Conservation (phyloP, 2,329 filamentous ascomycete genomes). For the Botryotinia narcissicola region DNA sequence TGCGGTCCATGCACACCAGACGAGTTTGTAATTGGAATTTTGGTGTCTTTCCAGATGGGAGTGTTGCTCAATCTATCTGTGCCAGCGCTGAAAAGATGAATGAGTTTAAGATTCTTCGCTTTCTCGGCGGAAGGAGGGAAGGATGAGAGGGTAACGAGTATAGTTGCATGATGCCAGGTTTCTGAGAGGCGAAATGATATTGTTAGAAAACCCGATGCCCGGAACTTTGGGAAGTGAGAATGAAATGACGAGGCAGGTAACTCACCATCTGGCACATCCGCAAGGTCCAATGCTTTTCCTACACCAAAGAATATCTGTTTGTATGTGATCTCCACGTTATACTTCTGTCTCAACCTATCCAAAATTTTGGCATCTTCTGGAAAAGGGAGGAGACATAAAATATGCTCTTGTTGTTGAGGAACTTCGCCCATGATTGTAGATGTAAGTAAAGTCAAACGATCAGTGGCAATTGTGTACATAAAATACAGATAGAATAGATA, state of each 20-base stretch:
- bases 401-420: conserved; percentile 39
- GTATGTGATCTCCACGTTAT: conserved; percentile 47
- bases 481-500: background rate
- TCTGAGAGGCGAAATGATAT: conserved; percentile 24
- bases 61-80: conserved; percentile 35
- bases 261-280: conserved; percentile 28
- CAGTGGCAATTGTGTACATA: background rate
- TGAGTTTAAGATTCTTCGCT: conserved; percentile 39
- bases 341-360: conserved; percentile 42
- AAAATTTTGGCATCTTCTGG: conserved; percentile 43
- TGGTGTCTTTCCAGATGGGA: conserved; percentile 38
- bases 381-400: conserved; percentile 46
- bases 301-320: conserved; percentile 35
- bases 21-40: conserved; percentile 40
- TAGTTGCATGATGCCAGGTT: conserved; percentile 35
- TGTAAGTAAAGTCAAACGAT: background rate
- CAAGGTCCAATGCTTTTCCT: conserved; percentile 20
- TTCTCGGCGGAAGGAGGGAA: conserved; percentile 33
- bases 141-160: conserved; percentile 37
- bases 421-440: conserved; percentile 46
- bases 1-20: conserved; percentile 49
- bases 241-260: too few relatives aligned
- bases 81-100: conserved; percentile 40
- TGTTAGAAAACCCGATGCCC: background rate
- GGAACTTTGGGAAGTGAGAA: background rate